Conservation (phyloP, 2,329 filamentous ascomycete species). For the Colletotrichum musae region DNA sequence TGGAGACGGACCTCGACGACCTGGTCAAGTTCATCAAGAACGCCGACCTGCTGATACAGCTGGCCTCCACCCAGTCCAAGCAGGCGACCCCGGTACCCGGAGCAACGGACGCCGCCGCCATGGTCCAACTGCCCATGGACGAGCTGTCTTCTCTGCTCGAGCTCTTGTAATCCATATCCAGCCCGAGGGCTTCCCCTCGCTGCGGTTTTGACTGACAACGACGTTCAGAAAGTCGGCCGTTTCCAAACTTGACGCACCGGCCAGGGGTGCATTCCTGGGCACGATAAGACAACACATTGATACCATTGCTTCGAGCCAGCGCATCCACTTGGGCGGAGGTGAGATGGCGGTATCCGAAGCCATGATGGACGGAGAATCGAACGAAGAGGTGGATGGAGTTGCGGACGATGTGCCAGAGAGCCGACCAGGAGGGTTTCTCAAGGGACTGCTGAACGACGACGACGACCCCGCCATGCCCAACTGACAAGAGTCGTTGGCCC, state of each 20-base stretch:
- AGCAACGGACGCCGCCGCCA: not conserved
- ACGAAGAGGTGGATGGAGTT: not conserved
- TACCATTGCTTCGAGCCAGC: constrained; percentile 1
- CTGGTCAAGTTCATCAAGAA: constrained; percentile 41
- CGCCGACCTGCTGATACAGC: constrained; percentile 39
- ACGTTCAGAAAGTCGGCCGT: constrained; percentile 27
- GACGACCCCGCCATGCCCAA: constrained; percentile 23
- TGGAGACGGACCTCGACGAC: constrained; percentile 33
- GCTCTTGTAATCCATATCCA: constrained; percentile 23
- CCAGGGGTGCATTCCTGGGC: constrained; percentile 19
- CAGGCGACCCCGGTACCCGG: constrained; percentile 13
- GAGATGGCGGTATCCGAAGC: not conserved
- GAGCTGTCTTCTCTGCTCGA: constrained; percentile 31
- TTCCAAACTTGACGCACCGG: constrained; percentile 30
- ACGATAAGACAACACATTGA: constrained; percentile 31
- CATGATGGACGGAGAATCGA: constrained; percentile 4
- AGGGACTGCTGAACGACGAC: constrained; percentile 23
- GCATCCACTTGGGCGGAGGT: not conserved
- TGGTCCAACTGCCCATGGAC: constrained; percentile 1
- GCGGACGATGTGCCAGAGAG: not conserved
- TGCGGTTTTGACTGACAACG: constrained; percentile 15
- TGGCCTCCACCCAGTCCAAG: constrained; percentile 27
- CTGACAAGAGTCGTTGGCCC: not conserved
- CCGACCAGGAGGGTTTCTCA: constrained; percentile 18
- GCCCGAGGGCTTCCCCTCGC: constrained; percentile 10